Evolutionary conservation across 2,329 filamentous ascomycete genomes (phyloP).

Genomic region (Macroventuria anomochaeta): DNA sequence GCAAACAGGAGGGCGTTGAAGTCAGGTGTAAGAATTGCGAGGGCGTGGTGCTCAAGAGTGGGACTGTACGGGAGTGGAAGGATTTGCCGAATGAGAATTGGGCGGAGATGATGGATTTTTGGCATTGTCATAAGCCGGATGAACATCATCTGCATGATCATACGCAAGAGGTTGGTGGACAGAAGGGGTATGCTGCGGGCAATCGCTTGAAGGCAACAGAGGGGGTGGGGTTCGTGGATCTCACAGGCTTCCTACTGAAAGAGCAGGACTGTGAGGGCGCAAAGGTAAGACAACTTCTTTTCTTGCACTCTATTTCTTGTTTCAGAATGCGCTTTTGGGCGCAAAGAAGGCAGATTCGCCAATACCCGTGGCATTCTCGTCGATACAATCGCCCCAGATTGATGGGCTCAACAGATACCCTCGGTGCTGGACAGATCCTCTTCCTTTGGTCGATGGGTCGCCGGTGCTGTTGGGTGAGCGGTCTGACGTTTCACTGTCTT

Average conservation of each 20-base stretch:
- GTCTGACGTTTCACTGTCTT: slow-evolving; percentile 44
- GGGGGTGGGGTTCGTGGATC: slow-evolving; percentile 79
- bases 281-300: slow-evolving; percentile 49
- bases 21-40: slow-evolving; percentile 40
- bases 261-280: slow-evolving; percentile 67
- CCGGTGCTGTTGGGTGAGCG: slow-evolving; percentile 33
- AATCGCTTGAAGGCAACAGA: slow-evolving; percentile 71
- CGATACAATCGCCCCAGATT: slow-evolving; percentile 67
- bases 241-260: slow-evolving; percentile 75
- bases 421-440: slow-evolving; percentile 35
- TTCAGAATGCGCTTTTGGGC: slow-evolving; percentile 43
- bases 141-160: slow-evolving; percentile 64
- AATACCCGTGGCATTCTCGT: slow-evolving; percentile 56
- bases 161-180: slow-evolving; percentile 39
- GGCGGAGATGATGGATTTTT: slow-evolving; percentile 99
- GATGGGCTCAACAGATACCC: slow-evolving; percentile 42
- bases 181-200: slow-evolving; percentile 80
- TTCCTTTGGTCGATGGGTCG: slow-evolving; percentile 39
- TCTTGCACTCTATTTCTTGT: not conserved
- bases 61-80: slow-evolving; percentile 69
- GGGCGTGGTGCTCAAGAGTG: slow-evolving; percentile 24
- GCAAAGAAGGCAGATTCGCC: slow-evolving; percentile 63
- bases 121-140: slow-evolving; percentile 95
- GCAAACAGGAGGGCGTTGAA: slow-evolving; percentile 24
- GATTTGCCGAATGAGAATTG: slow-evolving; percentile 95